A percentile compares a stretch with the other conserved stretches of the same genome.
Evolutionary conservation across 2,329 filamentous ascomycete species (phyloP).

Genomic region (Venturia pyrina): DNA sequence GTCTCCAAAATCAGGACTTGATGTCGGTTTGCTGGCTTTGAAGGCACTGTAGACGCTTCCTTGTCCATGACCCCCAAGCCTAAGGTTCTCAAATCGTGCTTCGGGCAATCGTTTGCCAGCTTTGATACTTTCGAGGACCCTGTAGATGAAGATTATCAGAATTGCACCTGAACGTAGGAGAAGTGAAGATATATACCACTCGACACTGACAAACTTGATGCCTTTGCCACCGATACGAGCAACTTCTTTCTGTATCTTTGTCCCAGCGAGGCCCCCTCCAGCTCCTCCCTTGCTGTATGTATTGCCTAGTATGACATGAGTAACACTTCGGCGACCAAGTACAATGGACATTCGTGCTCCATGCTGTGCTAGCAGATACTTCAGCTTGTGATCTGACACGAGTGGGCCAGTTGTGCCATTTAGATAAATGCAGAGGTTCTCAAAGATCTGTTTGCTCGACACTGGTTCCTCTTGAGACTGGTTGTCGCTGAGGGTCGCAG

Average conservation of each 20-base stretch:
- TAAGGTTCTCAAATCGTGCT: slow-evolving; percentile 46
- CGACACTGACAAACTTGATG: slow-evolving; percentile 68
- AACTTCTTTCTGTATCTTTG: slow-evolving; percentile 77
- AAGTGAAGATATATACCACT: slow-evolving; percentile 49
- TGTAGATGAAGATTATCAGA: slow-evolving; percentile 24
- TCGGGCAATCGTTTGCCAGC: slow-evolving; percentile 66
- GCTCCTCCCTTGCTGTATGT: slow-evolving; percentile 41
- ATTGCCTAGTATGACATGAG: slow-evolving; percentile 72
- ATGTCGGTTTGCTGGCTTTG: slow-evolving; percentile 4
- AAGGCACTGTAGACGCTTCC: slow-evolving; percentile 2
- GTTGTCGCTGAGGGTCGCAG: not conserved
- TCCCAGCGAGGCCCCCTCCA: slow-evolving; percentile 65
- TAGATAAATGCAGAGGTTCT: slow-evolving; percentile 66
- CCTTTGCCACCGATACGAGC: slow-evolving; percentile 53
- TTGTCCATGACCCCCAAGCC: slow-evolving; percentile 10
- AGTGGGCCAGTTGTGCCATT: slow-evolving; percentile 77
- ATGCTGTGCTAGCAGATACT: slow-evolving; percentile 63
- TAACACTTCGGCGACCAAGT: slow-evolving; percentile 64
- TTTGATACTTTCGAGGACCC: slow-evolving; percentile 76
- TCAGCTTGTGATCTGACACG: slow-evolving; percentile 78
- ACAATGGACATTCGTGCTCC: slow-evolving; percentile 63
- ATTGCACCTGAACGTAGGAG: slow-evolving; percentile 12
- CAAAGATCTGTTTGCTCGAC: slow-evolving; percentile 47
- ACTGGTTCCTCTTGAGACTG: not conserved
- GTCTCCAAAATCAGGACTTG: not conserved